Percentiles rank a stretch among this genome's conserved stretches.
These are phyloP conservation scores for Arthrobotrys iridis DNA, from an alignment of 2,329 filamentous ascomycete species.

Conservation along the genomic window DNA sequence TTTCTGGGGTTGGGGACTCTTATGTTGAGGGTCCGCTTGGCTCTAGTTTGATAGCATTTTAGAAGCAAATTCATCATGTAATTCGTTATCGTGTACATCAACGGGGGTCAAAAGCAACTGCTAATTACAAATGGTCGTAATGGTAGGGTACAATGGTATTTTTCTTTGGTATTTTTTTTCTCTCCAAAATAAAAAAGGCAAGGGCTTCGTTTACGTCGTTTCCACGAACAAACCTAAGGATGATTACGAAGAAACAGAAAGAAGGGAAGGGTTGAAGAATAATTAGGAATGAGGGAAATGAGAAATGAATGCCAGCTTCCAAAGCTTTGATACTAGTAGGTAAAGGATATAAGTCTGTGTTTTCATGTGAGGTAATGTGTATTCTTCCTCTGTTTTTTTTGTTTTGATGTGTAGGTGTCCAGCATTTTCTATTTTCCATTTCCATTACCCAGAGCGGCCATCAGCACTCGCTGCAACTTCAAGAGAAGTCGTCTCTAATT, in stretches of 20 bases:
- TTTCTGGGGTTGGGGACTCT: too few relatives aligned
- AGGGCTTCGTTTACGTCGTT: conserved; percentile 16
- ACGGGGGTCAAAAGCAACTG: not conserved
- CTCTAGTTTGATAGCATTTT: not conserved
- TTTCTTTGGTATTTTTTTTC: conserved; percentile 9
- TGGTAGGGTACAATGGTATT: not conserved
- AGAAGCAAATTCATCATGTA: not conserved
- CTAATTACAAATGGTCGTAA: conserved; percentile 7
- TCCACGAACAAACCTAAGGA: not conserved
- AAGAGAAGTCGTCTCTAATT: not conserved
- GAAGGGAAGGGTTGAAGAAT: not conserved
- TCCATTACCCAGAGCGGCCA: not conserved
- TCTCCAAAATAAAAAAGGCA: not conserved
- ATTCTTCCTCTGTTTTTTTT: not conserved
- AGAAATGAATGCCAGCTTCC: not conserved
- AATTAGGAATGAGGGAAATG: not conserved
- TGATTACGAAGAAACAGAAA: not conserved
- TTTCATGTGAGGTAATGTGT: not conserved
- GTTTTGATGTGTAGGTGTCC: not conserved
- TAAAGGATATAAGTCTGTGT: not conserved
- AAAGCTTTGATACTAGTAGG: not conserved
- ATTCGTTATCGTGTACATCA: conserved; percentile 3
- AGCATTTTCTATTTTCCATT: not conserved
- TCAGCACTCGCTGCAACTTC: not conserved
- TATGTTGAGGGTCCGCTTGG: too few relatives aligned